Conservation (phyloP, 495 filamentous ascomycete species). For the Durotheca rogersii region DNA sequence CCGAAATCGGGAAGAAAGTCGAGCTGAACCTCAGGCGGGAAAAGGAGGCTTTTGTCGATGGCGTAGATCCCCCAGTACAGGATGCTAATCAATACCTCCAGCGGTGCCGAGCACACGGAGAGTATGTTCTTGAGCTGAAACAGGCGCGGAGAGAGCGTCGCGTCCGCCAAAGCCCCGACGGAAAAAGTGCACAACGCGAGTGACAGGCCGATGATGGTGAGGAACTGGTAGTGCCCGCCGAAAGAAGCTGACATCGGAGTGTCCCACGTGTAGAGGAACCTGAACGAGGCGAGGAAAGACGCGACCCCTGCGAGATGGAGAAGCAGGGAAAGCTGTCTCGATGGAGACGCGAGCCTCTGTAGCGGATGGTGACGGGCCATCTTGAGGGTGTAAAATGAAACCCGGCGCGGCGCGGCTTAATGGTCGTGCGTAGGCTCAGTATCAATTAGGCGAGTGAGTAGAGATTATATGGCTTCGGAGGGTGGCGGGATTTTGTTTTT, state of each 20-base stretch:
- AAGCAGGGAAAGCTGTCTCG: conserved; percentile 64
- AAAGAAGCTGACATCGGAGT: conserved; percentile 63
- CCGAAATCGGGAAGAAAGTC: conserved; percentile 62
- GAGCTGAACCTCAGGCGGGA: conserved; percentile 49
- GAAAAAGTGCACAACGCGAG: conserved; percentile 69
- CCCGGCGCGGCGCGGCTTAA: too few species aligned
- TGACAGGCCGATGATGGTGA: conserved; percentile 78
- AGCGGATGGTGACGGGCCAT: conserved; percentile 60
- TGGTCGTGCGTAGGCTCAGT: too few species aligned
- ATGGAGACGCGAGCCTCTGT: conserved; percentile 70
- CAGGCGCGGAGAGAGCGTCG: conserved; percentile 62
- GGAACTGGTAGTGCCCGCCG: conserved; percentile 82
- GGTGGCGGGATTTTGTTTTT: too few species aligned
- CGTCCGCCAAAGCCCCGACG: conserved; percentile 71
- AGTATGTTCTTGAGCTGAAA: conserved; percentile 76
- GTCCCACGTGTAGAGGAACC: conserved; percentile 49
- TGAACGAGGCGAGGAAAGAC: conserved; percentile 69
- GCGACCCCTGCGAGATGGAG: conserved; percentile 69
- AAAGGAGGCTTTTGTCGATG: conserved; percentile 60
- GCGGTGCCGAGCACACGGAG: conserved; percentile 69
- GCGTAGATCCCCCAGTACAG: conserved; percentile 78
- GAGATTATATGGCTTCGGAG: too few species aligned
- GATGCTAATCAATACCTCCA: conserved; percentile 80
- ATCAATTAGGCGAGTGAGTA: too few species aligned
- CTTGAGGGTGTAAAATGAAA: conserved; percentile 1